phyloP scores from a whole-genome alignment of 2,329 filamentous ascomycete species.

The Fusarium bulbicola region DNA sequence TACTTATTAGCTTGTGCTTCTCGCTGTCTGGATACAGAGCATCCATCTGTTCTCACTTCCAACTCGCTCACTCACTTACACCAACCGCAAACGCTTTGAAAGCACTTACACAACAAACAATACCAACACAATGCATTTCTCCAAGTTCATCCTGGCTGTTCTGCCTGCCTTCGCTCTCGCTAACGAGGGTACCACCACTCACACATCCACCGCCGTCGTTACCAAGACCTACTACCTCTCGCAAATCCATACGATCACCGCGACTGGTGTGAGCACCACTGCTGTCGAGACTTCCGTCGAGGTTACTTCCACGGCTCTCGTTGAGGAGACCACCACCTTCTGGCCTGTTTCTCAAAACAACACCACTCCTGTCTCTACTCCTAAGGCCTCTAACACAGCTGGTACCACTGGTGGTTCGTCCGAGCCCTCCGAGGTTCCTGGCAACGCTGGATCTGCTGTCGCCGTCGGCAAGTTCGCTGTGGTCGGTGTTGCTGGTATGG shows the following conservation, averaged over 20 bases:
- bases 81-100: conserved; percentile 28
- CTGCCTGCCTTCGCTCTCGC: conserved; percentile 65
- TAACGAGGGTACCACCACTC: conserved; percentile 51
- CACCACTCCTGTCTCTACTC: conserved; percentile 40
- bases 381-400: conserved; percentile 30
- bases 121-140: conserved; percentile 50
- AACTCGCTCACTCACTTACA: conserved; percentile 34
- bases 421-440: conserved; percentile 49
- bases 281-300: conserved; percentile 34
- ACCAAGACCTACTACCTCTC: conserved; percentile 64
- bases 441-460: conserved; percentile 55
- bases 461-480: conserved; percentile 56
- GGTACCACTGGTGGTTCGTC: conserved; percentile 38
- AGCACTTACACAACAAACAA: conserved; percentile 37
- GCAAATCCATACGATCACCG: conserved; percentile 53
- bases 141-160: conserved; percentile 57
- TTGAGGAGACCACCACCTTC: conserved; percentile 30
- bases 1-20: conserved; percentile 19
- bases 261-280: conserved; percentile 46
- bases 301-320: conserved; percentile 18
- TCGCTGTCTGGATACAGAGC: conserved; percentile 42
- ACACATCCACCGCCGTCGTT: conserved; percentile 60
- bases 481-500: conserved; percentile 60
- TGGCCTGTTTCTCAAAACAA: conserved; percentile 41
- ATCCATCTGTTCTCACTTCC: conserved; percentile 30